These are phyloP conservation scores for Capronia coronata DNA, from an alignment of 2,329 filamentous ascomycete species.

Conservation along the genomic window DNA sequence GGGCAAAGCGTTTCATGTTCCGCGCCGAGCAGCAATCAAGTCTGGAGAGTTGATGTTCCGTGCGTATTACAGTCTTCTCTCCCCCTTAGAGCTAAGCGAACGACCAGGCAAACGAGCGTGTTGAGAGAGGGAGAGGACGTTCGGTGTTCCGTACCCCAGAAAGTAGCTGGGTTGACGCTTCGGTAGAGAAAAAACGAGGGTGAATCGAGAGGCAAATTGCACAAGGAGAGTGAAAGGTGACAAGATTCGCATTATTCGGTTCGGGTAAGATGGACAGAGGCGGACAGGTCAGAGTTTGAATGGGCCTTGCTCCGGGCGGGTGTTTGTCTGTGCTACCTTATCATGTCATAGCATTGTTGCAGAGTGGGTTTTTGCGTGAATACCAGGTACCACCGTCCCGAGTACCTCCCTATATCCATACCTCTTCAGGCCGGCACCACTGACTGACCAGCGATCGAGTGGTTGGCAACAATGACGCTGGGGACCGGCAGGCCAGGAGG, in stretches of 20 bases:
- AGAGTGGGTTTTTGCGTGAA: background rate
- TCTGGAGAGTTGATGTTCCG: background rate
- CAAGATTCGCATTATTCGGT: slow-evolving; percentile 1
- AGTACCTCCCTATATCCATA: too few species aligned
- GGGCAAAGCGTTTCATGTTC: slow-evolving; percentile 6
- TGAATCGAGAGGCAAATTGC: slow-evolving; percentile 3
- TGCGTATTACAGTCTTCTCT: background rate
- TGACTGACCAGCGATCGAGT: background rate
- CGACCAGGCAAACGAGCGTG: background rate
- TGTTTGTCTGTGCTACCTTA: slow-evolving; percentile 1
- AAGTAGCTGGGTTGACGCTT: background rate
- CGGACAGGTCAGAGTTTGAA: slow-evolving; percentile 9
- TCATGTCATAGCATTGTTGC: slow-evolving; percentile 1
- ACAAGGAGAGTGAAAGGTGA: slow-evolving; percentile 8
- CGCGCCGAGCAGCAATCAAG: background rate
- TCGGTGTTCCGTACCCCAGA: background rate
- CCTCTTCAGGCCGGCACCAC: too few species aligned
- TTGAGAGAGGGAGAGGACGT: background rate
- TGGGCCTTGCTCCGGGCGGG: slow-evolving; percentile 4
- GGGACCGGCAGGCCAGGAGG: too few species aligned
- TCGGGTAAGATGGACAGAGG: background rate
- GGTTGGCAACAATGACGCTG: background rate
- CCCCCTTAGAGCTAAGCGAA: background rate
- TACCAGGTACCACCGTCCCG: too few species aligned
- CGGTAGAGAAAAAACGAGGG: background rate